These are phyloP conservation scores for Candida schatavii DNA, from an alignment of 805 yeast species.

Conservation along the genomic window DNA sequence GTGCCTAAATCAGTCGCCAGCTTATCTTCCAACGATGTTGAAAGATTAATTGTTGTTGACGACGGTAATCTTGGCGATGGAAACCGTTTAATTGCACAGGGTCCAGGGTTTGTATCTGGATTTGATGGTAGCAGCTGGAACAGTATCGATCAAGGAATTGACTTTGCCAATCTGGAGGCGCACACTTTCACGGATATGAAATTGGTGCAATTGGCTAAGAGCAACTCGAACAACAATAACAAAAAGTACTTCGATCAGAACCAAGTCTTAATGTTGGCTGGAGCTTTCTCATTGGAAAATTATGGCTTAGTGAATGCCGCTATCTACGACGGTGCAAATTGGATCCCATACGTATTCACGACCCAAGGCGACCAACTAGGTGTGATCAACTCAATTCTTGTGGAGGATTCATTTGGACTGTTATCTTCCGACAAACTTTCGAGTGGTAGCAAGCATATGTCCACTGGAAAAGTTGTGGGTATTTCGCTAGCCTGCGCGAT, in stretches of 20 bases:
- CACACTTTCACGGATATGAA: constrained; percentile 43
- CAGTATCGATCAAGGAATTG: constrained; percentile 33
- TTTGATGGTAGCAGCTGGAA: constrained; percentile 51
- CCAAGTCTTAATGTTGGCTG: constrained; percentile 55
- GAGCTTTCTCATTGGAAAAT: constrained; percentile 44
- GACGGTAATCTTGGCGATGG: constrained; percentile 31
- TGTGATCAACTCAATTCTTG: constrained; percentile 26
- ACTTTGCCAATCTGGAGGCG: constrained; percentile 25
- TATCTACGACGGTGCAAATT: constrained; percentile 57
- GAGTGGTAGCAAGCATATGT: constrained; percentile 17
- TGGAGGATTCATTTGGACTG: constrained; percentile 32
- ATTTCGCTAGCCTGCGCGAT: constrained; percentile 45
- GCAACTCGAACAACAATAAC: constrained; percentile 24
- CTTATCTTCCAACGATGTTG: constrained; percentile 21
- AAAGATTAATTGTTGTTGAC: constrained; percentile 44
- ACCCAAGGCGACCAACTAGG: constrained; percentile 21
- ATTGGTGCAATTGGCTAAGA: constrained; percentile 34
- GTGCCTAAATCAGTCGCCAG: constrained; percentile 19
- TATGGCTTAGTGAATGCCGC: constrained; percentile 65
- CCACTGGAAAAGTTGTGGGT: constrained; percentile 43
- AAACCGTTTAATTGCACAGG: constrained; percentile 39
- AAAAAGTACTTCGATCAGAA: constrained; percentile 41
- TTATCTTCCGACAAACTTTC: constrained; percentile 34
- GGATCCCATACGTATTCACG: constrained; percentile 61
- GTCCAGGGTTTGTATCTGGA: constrained; percentile 33